phyloP scores from a whole-genome alignment of 2,329 filamentous ascomycete genomes.

The Camillea tinctor region DNA sequence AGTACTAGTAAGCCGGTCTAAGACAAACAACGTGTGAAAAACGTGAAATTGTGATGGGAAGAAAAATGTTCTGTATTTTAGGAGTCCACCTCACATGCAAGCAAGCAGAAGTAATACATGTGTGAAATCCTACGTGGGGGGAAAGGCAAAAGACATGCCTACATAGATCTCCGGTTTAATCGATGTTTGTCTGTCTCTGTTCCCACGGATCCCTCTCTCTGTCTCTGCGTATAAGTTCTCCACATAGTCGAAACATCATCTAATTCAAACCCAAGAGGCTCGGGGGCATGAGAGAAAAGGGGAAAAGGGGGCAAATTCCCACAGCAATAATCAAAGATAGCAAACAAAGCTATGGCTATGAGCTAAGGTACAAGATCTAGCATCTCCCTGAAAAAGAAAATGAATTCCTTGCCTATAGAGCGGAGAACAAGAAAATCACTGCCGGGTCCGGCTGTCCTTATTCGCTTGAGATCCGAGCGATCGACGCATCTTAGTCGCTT shows the following conservation, averaged over 20 bases:
- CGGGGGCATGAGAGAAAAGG: neutral
- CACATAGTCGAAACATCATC: neutral
- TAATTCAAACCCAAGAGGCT: neutral
- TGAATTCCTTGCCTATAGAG: neutral
- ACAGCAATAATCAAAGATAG: neutral
- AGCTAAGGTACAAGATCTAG: neutral
- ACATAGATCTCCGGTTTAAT: too few species aligned
- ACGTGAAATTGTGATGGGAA: too few species aligned
- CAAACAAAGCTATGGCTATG: neutral
- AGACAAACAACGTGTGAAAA: neutral
- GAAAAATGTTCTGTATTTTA: neutral
- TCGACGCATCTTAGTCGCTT: too few species aligned
- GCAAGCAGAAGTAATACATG: neutral
- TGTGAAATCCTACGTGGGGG: too few species aligned
- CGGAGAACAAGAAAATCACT: too few species aligned
- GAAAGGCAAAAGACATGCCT: too few species aligned
- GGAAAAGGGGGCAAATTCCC: too few species aligned
- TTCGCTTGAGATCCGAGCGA: too few species aligned
- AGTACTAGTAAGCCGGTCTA: neutral
- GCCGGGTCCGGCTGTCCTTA: too few species aligned
- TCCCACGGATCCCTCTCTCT: too few species aligned
- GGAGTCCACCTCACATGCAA: neutral
- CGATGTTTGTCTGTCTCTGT: too few species aligned
- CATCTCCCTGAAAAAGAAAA: neutral
- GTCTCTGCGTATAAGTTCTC: too few species aligned